Evolutionary conservation across 495 filamentous ascomycete genomes (phyloP), one percentile per base, ranked within the genome.

Genomic region (Parmelia sp.): DNA sequence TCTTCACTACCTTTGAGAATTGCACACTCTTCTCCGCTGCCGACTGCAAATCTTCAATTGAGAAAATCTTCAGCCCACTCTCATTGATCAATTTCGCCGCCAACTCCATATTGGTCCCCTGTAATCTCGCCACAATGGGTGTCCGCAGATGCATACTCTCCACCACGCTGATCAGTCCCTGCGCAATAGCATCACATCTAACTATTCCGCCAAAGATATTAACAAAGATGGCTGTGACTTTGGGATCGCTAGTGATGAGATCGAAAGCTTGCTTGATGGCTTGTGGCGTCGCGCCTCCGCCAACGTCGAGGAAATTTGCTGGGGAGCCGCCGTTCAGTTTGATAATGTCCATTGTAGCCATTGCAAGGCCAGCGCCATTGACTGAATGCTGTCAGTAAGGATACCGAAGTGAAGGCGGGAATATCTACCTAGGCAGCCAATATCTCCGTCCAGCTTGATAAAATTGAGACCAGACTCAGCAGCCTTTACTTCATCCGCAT

Each of bases 271-370:
- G 86, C 82, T 93, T 90, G 80, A 98, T 98, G 66, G 94, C 94
- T 70, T 90, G 88, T 17, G 93, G 91, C 62, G 94, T 98, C 66
- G 94, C 94, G 80, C 94, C 94, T 75, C 94, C 94, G 68, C 94
- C 94, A 67, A 97, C 95, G 74, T 98, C 94, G 65, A 98, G 83
- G 88, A 98, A 98, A 84, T 98, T 98, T 64, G 94, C 94, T 60
- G 94, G 94, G 72, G 83, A 82, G 60, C 94, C 94, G 72, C 94
- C 94, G 80, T 98, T 98, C 35, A 98, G 86, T 84, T 98, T 98
- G 84, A 98, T 98, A 79, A 98, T 97, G 78, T 98, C 94, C 94
- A 98, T 98, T 70, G 94, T 98, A 62, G 94, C 94, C 94, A 98
- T 98, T 74, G 94, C 94, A 64, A 98, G 88, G 81, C 94, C 94